These are phyloP conservation scores for Lojkania enalia DNA, from an alignment of 2,329 filamentous ascomycete genomes.

Conservation along the genomic window DNA sequence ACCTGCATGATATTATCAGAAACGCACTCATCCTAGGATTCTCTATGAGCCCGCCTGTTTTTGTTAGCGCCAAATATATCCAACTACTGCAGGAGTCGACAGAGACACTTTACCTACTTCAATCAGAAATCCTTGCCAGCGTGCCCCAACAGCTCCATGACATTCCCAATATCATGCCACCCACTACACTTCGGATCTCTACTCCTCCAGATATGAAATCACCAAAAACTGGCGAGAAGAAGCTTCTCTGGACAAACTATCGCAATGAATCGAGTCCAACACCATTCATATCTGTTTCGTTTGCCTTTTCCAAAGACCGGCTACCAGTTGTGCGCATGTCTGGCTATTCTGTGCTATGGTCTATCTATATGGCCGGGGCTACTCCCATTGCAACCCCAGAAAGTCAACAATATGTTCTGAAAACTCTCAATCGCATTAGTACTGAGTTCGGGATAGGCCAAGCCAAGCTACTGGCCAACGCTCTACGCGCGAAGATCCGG, in stretches of 20 bases:
- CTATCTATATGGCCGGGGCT: constrained; percentile 35
- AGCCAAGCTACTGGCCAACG: constrained; percentile 30
- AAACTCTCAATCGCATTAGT: constrained; percentile 65
- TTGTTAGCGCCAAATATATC: constrained; percentile 24
- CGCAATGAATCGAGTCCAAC: constrained; percentile 3
- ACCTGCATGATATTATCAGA: constrained; percentile 41
- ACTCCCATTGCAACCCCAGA: constrained; percentile 29
- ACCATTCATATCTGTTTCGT: constrained; percentile 1
- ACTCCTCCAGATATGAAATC: neutral
- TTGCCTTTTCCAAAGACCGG: constrained; percentile 15
- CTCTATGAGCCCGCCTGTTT: constrained; percentile 27
- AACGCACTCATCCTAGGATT: constrained; percentile 34
- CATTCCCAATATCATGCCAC: constrained; percentile 22
- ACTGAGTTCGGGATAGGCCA: constrained; percentile 45
- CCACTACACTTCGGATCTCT: neutral
- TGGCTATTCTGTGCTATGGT: constrained; percentile 37
- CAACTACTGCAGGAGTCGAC: constrained; percentile 28
- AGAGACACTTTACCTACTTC: constrained; percentile 26
- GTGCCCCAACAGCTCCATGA: constrained; percentile 42
- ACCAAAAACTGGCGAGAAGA: constrained; percentile 6
- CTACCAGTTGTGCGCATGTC: constrained; percentile 37
- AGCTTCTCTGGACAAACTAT: constrained; percentile 31
- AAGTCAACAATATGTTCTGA: constrained; percentile 28
- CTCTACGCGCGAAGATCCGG: constrained; percentile 25
- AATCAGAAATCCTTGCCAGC: constrained; percentile 39